A percentile compares a stretch with the other conserved stretches of the same genome.
These are phyloP conservation scores for Colletotrichum sp. DNA, from an alignment of 2,329 filamentous ascomycete species.

Conservation along the genomic window DNA sequence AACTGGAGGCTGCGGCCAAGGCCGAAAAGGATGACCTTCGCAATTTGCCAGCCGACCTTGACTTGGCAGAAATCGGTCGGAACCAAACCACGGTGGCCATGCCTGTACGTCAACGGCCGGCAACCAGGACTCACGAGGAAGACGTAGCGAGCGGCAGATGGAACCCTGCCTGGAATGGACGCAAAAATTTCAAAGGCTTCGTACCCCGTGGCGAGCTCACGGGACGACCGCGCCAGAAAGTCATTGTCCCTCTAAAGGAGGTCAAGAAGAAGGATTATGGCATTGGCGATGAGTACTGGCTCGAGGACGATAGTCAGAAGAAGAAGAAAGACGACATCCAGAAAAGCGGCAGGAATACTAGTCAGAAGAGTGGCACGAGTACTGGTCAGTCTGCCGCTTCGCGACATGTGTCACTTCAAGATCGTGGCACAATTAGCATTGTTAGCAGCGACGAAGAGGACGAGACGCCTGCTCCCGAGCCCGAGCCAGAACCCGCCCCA, in stretches of 20 bases:
- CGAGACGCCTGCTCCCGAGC: conserved; percentile 15
- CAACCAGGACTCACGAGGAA: conserved; percentile 49
- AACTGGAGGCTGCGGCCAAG: conserved; percentile 68
- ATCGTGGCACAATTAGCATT: conserved; percentile 32
- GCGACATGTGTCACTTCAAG: neutral
- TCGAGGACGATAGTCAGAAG: conserved; percentile 54
- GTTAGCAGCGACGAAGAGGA: conserved; percentile 42
- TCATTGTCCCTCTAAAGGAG: conserved; percentile 76
- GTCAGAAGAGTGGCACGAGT: conserved; percentile 24
- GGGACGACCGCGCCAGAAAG: conserved; percentile 47
- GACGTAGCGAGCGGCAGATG: conserved; percentile 67
- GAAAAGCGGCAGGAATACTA: conserved; percentile 23
- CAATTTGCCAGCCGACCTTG: conserved; percentile 65
- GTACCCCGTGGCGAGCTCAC: conserved; percentile 57
- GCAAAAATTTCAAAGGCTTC: conserved; percentile 97
- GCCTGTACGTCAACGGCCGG: conserved; percentile 55
- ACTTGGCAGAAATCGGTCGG: conserved; percentile 74
- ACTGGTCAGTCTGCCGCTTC: neutral
- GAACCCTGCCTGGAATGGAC: conserved; percentile 90
- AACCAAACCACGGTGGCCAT: conserved; percentile 81
- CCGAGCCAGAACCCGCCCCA: neutral
- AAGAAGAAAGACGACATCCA: conserved; percentile 32
- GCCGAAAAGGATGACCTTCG: conserved; percentile 60
- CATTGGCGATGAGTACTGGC: conserved; percentile 79
- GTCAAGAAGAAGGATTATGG: conserved; percentile 75